A percentile compares a stretch with the other conserved stretches of the same genome.
These are phyloP conservation scores for Friedmanniomyces endolithicus DNA, from an alignment of 495 filamentous ascomycete species.

Conservation along the genomic window DNA sequence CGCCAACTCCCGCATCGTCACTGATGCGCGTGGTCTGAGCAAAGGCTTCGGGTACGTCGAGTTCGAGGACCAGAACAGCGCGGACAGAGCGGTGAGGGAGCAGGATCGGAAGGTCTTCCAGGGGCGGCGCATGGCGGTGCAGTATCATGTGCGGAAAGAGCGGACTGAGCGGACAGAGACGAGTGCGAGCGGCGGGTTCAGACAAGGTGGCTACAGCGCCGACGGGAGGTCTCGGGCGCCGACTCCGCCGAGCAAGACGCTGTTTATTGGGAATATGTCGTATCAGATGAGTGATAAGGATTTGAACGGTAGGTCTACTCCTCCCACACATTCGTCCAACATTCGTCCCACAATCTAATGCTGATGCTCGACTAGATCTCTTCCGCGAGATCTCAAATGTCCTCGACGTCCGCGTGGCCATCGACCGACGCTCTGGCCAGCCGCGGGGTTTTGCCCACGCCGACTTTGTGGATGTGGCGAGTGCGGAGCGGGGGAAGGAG, in stretches of 20 bases:
- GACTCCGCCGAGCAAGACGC: constrained; percentile 45
- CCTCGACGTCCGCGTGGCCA: constrained; percentile 72
- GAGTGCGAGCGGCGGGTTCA: not conserved
- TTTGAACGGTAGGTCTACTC: constrained; percentile 41
- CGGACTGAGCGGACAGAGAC: not conserved
- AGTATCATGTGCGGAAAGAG: constrained; percentile 31
- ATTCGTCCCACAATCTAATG: not conserved
- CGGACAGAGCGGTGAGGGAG: constrained; percentile 47
- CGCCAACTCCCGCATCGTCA: constrained; percentile 40
- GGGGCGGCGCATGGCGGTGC: constrained; percentile 60
- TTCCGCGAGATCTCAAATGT: constrained; percentile 63
- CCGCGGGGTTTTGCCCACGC: constrained; percentile 83
- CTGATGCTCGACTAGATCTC: constrained; percentile 32
- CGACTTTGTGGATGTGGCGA: constrained; percentile 60
- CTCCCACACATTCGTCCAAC: too few species aligned
- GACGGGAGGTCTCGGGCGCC: not conserved
- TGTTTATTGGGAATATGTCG: constrained; percentile 83
- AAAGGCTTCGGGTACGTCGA: constrained; percentile 83
- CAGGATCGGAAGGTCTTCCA: constrained; percentile 61
- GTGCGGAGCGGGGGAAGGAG: constrained; percentile 46
- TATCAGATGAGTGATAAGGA: constrained; percentile 84
- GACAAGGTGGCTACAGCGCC: not conserved
- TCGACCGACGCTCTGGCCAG: constrained; percentile 78
- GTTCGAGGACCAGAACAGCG: constrained; percentile 46
- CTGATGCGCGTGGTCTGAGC: constrained; percentile 64